Base-by-base conservation (phyloP, 176 grass and related monocot species). In the Ensete glaucum region DNA sequence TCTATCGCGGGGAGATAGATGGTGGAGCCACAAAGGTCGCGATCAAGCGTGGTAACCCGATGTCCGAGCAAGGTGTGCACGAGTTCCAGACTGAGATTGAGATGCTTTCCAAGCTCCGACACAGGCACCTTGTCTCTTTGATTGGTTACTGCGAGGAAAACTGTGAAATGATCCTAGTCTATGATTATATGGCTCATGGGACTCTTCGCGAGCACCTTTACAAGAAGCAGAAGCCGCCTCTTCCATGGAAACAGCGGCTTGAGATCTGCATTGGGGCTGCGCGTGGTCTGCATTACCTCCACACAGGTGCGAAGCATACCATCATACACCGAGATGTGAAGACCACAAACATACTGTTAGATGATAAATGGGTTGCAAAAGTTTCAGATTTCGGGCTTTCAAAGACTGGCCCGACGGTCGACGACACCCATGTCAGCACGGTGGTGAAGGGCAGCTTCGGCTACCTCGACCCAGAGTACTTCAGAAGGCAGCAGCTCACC, bases 391-490 rank as follows among this genome's bases (percentile, higher is more conserved):
- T 97, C 43, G 93, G 93, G 60, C 83, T 97, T 63, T 97, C 93
- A 59, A 97, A 97, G 76, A 97, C 90, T 62, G 90, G 89, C n/a
- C 93, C 87, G 48, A 82, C 90, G 8, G 85, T 97, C 73, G 93
- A 97, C 69, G 74, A 97, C 67, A 96, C 93, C 16, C 93, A 97
- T 83, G 93, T 97, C 76, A 97, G 93, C 83, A 97, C 93, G 4
- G 90, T 97, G 66, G 93, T 97, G 34, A 97, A 97, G 83, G 93
- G 93, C 34, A 97, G 93, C 86, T 97, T 97, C 29, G 93, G 93
- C 53, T 97, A 96, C 73, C 87, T 96, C 0, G 93, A 96, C 34
- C 93, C 93, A 9, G 93, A 96, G 51, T 96, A 96, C 74, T 92
- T 92, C 77, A 84, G 93, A 77, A 85, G 93, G 76, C 93, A 97